phyloP scores from a whole-genome alignment of 805 yeast species.

The Candida bentonensis region DNA sequence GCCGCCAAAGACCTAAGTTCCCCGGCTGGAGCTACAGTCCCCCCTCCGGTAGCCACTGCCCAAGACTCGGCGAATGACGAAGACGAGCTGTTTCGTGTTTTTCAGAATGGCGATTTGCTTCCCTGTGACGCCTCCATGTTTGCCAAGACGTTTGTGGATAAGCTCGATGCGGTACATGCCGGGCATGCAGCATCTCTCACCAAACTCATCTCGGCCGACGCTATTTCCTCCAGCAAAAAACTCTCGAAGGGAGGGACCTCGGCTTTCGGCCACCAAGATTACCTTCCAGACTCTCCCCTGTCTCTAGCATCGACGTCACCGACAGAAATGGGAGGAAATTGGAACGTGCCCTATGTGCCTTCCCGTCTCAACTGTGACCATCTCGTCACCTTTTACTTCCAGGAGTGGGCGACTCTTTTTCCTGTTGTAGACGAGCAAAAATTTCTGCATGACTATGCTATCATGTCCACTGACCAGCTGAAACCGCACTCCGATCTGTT shows the following conservation, averaged over 20 bases:
- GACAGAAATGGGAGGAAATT: background rate
- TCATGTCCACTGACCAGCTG: background rate
- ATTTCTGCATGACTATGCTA: constrained; percentile 30
- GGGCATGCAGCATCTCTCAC: constrained; percentile 9
- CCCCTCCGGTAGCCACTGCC: constrained; percentile 2
- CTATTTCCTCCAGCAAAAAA: background rate
- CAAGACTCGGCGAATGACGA: constrained; percentile 8
- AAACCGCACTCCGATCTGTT: constrained; percentile 7
- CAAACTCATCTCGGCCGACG: constrained; percentile 1
- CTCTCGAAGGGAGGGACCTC: background rate
- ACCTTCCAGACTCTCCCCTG: constrained; percentile 2
- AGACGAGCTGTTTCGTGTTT: constrained; percentile 14
- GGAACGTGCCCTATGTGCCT: constrained; percentile 23
- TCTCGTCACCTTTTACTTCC: constrained; percentile 52
- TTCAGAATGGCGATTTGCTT: constrained; percentile 16
- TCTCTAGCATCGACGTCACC: constrained; percentile 4
- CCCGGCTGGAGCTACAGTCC: background rate
- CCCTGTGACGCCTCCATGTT: constrained; percentile 19
- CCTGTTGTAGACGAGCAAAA: constrained; percentile 59
- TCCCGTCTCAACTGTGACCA: constrained; percentile 52
- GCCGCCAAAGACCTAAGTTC: background rate
- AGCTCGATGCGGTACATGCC: constrained; percentile 14
- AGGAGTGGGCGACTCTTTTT: constrained; percentile 59
- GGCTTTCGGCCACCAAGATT: constrained; percentile 3
- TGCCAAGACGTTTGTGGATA: constrained; percentile 16